Evolutionary conservation across 768 basidiomycete genomes (phyloP).

Genomic region (Clavulina sp.): DNA sequence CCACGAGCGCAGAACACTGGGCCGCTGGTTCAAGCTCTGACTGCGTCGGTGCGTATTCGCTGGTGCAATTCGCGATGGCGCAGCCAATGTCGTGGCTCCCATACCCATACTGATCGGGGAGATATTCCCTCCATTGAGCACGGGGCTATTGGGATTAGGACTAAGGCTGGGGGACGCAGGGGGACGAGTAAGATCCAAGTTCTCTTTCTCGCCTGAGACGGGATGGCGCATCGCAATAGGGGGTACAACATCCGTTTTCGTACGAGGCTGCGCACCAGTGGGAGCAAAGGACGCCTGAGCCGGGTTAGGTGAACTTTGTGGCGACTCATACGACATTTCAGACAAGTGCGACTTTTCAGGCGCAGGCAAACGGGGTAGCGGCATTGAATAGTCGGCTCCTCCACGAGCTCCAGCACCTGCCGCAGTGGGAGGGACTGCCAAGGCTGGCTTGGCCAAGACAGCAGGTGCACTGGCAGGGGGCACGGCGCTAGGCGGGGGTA

Average conservation of each 20-base stretch:
- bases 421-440: constrained; percentile 14
- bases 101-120: no score
- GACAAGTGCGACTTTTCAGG: constrained; percentile 71
- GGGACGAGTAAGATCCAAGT: constrained; percentile 4
- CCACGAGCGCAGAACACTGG: constrained; percentile 35
- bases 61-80: constrained; percentile 51
- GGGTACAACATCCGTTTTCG: neutral
- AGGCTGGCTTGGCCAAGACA: neutral
- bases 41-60: constrained; percentile 66
- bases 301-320: constrained; percentile 35
- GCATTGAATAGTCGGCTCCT: constrained; percentile 65
- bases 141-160: no score
- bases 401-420: constrained; percentile 17
- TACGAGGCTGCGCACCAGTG: constrained; percentile 10
- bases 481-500: constrained; percentile 5
- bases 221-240: neutral
- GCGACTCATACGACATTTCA: constrained; percentile 58
- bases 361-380: constrained; percentile 60
- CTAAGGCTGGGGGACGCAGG: neutral
- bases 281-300: constrained; percentile 12
- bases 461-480: neutral
- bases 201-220: neutral
- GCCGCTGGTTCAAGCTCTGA: constrained; percentile 68
- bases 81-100: constrained; percentile 15
- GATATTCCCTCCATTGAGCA: no score